Base-by-base conservation (phyloP, 31 red algal species). In the Porphyra umbilicalis region DNA sequence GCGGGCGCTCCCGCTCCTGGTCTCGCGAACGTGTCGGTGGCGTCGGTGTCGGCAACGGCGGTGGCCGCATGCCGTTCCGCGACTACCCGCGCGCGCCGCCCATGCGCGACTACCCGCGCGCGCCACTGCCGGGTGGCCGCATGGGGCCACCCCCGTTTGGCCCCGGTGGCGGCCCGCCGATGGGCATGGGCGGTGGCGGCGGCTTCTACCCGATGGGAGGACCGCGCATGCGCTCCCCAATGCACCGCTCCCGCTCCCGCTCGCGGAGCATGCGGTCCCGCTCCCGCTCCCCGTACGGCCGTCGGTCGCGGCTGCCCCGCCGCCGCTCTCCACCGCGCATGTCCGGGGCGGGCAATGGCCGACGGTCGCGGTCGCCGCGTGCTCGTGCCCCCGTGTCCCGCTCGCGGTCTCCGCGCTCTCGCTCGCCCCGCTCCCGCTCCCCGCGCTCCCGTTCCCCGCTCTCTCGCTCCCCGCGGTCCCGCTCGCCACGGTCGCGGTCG, bases 221-320 rank as follows among this genome's bases (percentile, higher is more conserved):
- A 75, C 83, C 57, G 32, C 75, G 83, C 38, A 38, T 37, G 57
- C 76, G 83, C 37, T 76, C 39, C 4, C 37, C 38, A 15, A 37
- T 34, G 32, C 68, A n/a, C n/a, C n/a, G 76, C 32, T 76, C 77
- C 33, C 29, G 79, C 35, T 75, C 67, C 8, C 38, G 36, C 30
- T 76, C 4, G 77, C 36, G 76, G 6, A 44, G 15, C 80, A 82
- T 78, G 11, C 80, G 85, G 10, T 40, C 34, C 36, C 79, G 85
- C 30, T 82, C 85, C 15, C 80, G 71, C 68, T 82, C 80, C 14
- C 85, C 85, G 25, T n/a, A 71, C 30, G 57, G 57, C 8, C 75
- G 39, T 42, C 20, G 39, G 31, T 76, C 76, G 14, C 67, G 34
- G 36, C 80, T 32, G 85, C 18, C 76, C 35, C 68, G 35, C 76